Evolutionary conservation across 306 rosid genomes (phyloP).

Genomic region (Acmispon strigosus): DNA sequence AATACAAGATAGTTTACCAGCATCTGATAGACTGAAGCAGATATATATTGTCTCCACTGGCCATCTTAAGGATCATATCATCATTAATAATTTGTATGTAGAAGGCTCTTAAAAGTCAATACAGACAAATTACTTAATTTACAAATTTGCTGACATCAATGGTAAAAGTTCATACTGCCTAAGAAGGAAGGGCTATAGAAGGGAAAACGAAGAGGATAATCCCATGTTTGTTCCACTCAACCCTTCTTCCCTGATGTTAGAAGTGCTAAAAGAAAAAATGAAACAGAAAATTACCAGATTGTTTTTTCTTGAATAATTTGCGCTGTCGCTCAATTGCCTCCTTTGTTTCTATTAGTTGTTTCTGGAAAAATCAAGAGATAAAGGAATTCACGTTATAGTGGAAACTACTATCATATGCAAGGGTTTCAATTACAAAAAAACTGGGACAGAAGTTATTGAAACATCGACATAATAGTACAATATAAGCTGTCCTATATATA

Average conservation of each 20-base stretch:
- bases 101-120: not conserved
- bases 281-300: conserved; percentile 46
- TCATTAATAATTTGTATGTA: not conserved
- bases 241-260: not conserved
- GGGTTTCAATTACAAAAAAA: conserved; percentile 1
- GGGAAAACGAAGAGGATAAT: not conserved
- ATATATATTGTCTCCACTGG: conserved; percentile 2
- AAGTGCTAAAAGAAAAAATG: conserved; percentile 5
- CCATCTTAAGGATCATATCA: not conserved
- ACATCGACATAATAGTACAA: not conserved
- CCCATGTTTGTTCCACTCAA: not conserved
- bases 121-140: not conserved
- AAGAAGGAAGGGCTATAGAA: not conserved
- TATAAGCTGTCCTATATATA: not conserved
- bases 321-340: conserved; percentile 94
- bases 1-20: conserved; percentile 3
- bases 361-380: conserved; percentile 37
- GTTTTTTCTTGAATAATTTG: conserved; percentile 84
- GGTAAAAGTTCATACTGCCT: not conserved
- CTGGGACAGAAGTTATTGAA: not conserved
- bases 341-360: conserved; percentile 77
- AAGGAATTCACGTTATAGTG: not conserved
- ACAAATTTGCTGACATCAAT: not conserved
- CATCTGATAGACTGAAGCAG: conserved; percentile 6
- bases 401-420: not conserved